Conservation (phyloP, 2,329 filamentous ascomycete genomes). For the Sporothrix euskadiensis region DNA sequence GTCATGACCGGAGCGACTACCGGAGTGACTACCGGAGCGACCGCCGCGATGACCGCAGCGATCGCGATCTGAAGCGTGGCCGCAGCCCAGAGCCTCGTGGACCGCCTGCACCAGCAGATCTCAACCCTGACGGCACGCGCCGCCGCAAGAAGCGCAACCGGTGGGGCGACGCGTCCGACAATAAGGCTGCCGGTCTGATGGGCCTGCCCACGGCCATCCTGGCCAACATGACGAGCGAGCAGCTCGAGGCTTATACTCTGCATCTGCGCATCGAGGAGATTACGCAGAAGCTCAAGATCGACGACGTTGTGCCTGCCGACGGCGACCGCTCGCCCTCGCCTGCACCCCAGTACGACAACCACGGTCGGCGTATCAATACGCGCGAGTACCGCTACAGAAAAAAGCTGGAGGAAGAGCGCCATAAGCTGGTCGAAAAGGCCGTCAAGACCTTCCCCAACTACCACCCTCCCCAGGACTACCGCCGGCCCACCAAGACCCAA, state of each 20-base stretch:
- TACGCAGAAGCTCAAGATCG: constrained; percentile 97
- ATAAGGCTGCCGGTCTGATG: constrained; percentile 98
- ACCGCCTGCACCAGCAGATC: not conserved
- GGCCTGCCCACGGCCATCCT: constrained; percentile 94
- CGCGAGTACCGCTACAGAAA: constrained; percentile 98
- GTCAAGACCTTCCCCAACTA: constrained; percentile 99
- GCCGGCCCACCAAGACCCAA: constrained; percentile 98
- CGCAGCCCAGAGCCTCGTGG: constrained; percentile 83
- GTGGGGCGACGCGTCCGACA: constrained; percentile 96
- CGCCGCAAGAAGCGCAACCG: constrained; percentile 91
- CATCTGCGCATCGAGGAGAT: constrained; percentile 98
- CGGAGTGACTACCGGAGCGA: constrained; percentile 18
- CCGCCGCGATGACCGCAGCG: constrained; percentile 38
- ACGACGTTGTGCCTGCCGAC: constrained; percentile 96
- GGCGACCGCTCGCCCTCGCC: constrained; percentile 94
- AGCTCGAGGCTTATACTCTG: constrained; percentile 94
- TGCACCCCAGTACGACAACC: constrained; percentile 97
- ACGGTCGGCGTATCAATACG: constrained; percentile 98
- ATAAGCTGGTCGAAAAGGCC: constrained; percentile 97
- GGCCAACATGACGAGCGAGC: constrained; percentile 97
- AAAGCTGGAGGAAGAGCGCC: constrained; percentile 95
- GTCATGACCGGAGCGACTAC: not conserved
- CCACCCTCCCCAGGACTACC: constrained; percentile 96
- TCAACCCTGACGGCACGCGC: not conserved
- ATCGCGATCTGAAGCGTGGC: constrained; percentile 74